phyloP scores from a whole-genome alignment of 2,329 filamentous ascomycete genomes.

The Colletotrichum melonis region DNA sequence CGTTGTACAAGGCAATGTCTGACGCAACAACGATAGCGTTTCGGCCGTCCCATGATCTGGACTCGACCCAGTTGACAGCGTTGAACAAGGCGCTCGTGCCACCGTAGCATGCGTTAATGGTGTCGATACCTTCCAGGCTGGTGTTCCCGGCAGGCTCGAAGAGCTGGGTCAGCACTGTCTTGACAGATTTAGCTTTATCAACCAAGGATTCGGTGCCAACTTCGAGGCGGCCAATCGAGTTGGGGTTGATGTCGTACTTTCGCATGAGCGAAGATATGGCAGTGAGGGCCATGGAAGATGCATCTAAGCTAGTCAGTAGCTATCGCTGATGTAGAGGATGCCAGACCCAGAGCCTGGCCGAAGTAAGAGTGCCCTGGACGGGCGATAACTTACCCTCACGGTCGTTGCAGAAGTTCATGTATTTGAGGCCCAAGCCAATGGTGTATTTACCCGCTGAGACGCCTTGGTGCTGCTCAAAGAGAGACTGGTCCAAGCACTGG shows the following conservation, averaged over 20 bases:
- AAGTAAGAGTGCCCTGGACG: no score
- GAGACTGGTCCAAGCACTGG: conserved; percentile 84
- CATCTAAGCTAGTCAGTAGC: conserved; percentile 59
- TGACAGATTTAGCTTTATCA: conserved; percentile 92
- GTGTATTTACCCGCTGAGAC: conserved; percentile 87
- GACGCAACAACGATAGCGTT: conserved; percentile 84
- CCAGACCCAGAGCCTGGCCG: no score
- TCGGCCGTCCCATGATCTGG: conserved; percentile 86
- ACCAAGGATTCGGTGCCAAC: conserved; percentile 87
- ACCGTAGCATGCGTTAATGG: conserved; percentile 87
- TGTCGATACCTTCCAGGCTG: conserved; percentile 86
- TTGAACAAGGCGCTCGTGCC: conserved; percentile 89
- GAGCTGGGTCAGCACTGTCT: conserved; percentile 88
- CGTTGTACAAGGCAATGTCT: conserved; percentile 87
- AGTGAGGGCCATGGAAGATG: conserved; percentile 84
- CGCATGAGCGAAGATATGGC: conserved; percentile 80
- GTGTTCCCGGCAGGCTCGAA: conserved; percentile 80
- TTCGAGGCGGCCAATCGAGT: conserved; percentile 82
- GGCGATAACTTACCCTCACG: conserved; percentile 74
- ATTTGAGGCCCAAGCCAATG: conserved; percentile 89
- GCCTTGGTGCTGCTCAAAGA: conserved; percentile 88
- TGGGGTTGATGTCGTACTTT: conserved; percentile 85
- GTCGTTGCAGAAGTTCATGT: conserved; percentile 93
- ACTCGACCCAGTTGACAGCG: conserved; percentile 86
- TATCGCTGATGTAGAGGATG: conserved; percentile 52